phyloP scores from a whole-genome alignment of 495 filamentous ascomycete genomes.

The Neurospora discreta region DNA sequence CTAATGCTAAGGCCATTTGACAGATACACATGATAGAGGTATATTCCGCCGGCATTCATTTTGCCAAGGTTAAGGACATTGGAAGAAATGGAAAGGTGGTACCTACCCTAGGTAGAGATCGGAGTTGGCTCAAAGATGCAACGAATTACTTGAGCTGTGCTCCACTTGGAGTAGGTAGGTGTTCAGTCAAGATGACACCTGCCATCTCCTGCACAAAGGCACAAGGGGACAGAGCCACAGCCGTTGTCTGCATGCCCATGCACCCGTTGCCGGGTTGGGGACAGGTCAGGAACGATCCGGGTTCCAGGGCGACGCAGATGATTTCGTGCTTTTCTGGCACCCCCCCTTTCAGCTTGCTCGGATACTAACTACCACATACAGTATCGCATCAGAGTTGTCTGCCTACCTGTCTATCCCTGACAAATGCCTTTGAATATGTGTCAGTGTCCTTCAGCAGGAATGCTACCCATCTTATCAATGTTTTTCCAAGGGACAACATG shows the following conservation, averaged over 20 bases:
- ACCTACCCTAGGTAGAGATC: too few relatives aligned
- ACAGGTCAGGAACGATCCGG: not conserved
- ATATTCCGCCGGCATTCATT: not conserved
- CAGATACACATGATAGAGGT: not conserved
- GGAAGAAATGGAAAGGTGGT: not conserved
- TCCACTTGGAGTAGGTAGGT: not conserved
- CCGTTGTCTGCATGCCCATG: not conserved
- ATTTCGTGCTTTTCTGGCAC: not conserved
- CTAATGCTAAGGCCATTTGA: not conserved
- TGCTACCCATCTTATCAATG: not conserved
- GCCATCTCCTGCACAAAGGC: not conserved
- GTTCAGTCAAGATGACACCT: not conserved
- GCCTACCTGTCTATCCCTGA: not conserved
- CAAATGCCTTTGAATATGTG: not conserved
- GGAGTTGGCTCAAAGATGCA: not conserved
- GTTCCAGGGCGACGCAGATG: not conserved
- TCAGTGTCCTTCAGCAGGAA: not conserved
- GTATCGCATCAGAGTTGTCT: not conserved
- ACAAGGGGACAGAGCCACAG: not conserved
- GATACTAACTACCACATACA: too few relatives aligned
- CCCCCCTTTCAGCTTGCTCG: not conserved
- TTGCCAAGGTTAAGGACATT: not conserved
- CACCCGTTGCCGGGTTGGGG: not conserved
- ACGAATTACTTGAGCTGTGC: not conserved
- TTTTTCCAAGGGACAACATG: not conserved